Evolutionary conservation across 495 filamentous ascomycete genomes (phyloP).

Genomic region (Aspergillus campestris): DNA sequence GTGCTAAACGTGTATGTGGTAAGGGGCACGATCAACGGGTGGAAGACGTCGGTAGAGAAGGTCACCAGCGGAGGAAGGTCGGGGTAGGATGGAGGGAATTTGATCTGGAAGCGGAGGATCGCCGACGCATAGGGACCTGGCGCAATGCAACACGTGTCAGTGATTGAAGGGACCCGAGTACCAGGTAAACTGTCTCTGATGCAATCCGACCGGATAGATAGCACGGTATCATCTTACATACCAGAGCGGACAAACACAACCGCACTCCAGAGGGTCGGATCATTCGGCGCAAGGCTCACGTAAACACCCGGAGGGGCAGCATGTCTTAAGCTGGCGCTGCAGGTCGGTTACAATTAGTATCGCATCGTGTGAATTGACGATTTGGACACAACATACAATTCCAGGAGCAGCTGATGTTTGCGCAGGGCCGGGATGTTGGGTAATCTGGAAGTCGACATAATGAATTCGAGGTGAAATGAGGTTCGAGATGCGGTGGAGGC

Average conservation of each 20-base stretch:
- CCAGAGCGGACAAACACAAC: slow-evolving; percentile 85
- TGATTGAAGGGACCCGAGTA: slow-evolving; percentile 73
- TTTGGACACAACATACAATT: slow-evolving; percentile 52
- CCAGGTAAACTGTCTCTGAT: slow-evolving; percentile 78
- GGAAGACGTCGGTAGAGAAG: slow-evolving; percentile 86
- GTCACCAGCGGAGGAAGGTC: slow-evolving; percentile 71
- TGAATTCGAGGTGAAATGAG: not conserved
- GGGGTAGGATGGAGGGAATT: slow-evolving; percentile 77
- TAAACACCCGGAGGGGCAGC: slow-evolving; percentile 79
- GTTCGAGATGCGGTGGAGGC: slow-evolving; percentile 1
- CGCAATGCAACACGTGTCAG: not conserved
- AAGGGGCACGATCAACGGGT: slow-evolving; percentile 82
- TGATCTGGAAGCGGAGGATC: slow-evolving; percentile 81
- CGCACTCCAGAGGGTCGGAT: slow-evolving; percentile 77
- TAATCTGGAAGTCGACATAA: slow-evolving; percentile 35
- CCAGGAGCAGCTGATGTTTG: slow-evolving; percentile 64
- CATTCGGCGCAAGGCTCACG: slow-evolving; percentile 71
- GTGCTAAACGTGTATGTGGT: slow-evolving; percentile 88
- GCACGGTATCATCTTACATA: slow-evolving; percentile 20
- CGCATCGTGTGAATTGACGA: not conserved
- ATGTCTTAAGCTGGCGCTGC: slow-evolving; percentile 71
- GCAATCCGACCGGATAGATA: slow-evolving; percentile 66
- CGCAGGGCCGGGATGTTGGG: slow-evolving; percentile 39
- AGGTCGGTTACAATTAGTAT: not conserved
- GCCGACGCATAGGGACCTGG: slow-evolving; percentile 81